Evolutionary conservation across 1,139 yeast genomes (phyloP).

Genomic region (Saccharomycopsis hybrid): DNA sequence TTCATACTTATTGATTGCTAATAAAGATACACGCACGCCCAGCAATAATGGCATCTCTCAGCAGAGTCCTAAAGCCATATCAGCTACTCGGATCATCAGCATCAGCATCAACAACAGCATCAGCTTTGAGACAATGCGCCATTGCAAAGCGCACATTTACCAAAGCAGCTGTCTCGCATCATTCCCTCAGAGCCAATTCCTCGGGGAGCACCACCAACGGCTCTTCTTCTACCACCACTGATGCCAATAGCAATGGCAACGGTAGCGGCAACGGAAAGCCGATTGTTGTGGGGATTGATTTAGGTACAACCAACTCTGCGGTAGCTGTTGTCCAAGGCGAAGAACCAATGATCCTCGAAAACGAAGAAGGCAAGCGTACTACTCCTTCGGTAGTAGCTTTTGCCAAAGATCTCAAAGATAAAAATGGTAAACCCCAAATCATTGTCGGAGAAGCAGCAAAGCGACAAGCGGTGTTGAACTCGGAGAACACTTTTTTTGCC

Average conservation of each 20-base stretch:
- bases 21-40: too few relatives aligned
- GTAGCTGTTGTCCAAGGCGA: slow-evolving; percentile 55
- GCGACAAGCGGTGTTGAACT: slow-evolving; percentile 59
- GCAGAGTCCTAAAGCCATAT: too few relatives aligned
- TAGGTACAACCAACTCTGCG: slow-evolving; percentile 80
- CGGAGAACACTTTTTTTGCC: slow-evolving; percentile 65
- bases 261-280: background rate
- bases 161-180: too few relatives aligned
- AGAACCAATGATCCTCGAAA: slow-evolving; percentile 53
- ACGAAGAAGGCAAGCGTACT: slow-evolving; percentile 61
- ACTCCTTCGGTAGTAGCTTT: slow-evolving; percentile 72
- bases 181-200: too few relatives aligned
- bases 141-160: too few relatives aligned
- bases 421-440: slow-evolving; percentile 29
- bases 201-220: too few relatives aligned
- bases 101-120: too few relatives aligned
- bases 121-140: too few relatives aligned
- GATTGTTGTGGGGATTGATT: slow-evolving; percentile 63
- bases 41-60: too few relatives aligned
- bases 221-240: too few relatives aligned
- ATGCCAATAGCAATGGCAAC: background rate
- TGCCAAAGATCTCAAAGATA: slow-evolving; percentile 26
- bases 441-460: slow-evolving; percentile 61
- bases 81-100: too few relatives aligned
- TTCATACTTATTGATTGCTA: too few relatives aligned